Evolutionary conservation across 108 stramenopile species (phyloP).

Genomic region (Skeletonema marinoi): DNA sequence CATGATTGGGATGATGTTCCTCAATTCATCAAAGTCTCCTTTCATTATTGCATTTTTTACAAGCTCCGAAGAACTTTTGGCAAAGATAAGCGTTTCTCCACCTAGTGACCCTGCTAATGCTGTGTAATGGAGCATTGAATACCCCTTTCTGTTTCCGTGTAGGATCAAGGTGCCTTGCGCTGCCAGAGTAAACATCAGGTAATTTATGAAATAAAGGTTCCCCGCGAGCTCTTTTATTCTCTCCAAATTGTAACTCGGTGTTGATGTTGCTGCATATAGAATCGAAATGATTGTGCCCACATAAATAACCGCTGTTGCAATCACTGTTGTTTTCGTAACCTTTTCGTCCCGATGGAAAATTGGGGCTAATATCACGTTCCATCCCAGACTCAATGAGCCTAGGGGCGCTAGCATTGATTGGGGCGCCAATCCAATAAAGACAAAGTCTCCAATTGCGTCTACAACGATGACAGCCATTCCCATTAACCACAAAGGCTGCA

Average conservation of each 20-base stretch:
- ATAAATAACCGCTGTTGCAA: constrained; percentile 45
- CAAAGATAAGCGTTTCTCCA: constrained; percentile 44
- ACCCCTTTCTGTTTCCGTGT: background rate
- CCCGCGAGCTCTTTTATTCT: constrained; percentile 17
- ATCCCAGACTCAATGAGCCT: constrained; percentile 49
- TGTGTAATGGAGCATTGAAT: constrained; percentile 27
- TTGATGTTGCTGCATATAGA: constrained; percentile 36
- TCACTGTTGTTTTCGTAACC: constrained; percentile 21
- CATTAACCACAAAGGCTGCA: constrained; percentile 48
- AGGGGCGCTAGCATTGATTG: constrained; percentile 50
- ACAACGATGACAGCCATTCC: constrained; percentile 27
- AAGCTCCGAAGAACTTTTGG: constrained; percentile 46
- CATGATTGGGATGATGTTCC: constrained; percentile 29
- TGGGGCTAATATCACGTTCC: constrained; percentile 47
- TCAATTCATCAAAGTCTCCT: constrained; percentile 22
- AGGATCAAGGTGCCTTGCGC: constrained; percentile 1
- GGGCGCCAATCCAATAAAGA: constrained; percentile 53
- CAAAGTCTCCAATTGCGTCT: constrained; percentile 45
- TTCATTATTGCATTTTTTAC: constrained; percentile 46
- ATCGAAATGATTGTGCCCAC: constrained; percentile 45
- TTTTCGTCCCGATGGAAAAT: constrained; percentile 30
- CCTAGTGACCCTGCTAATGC: constrained; percentile 50
- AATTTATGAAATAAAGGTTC: constrained; percentile 22
- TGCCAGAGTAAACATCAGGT: constrained; percentile 11
- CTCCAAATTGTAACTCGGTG: constrained; percentile 39